Evolutionary conservation across 129 eudicot species (phyloP), one percentile per base, ranked within the genome.

Genomic region (Glebionis coronaria): DNA sequence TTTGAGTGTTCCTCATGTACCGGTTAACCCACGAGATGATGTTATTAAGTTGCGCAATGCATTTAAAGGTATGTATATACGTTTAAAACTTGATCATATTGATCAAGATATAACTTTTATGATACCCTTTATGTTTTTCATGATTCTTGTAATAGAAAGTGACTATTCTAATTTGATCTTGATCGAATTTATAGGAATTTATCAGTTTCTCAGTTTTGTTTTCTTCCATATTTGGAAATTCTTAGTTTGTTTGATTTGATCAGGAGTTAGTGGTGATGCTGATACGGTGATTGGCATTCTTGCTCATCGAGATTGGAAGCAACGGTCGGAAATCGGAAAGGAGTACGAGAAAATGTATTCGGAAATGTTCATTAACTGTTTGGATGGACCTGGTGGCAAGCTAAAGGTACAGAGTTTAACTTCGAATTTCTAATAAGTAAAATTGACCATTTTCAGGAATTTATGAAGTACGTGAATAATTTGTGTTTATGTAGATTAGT

Each of bases 261-360:
- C 73, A 82, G 87, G 87, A 75, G 51, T 78, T 12, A 83, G 87
- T 12, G 74, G 83, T 54, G 87, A 82, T 42, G 66, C 69, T 31
- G 81, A 75, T 13, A 73, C 78, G 16, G 81, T 82, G 20, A 56
- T 82, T 25, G 63, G 55, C 9, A 78, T 82, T 78, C 78, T 82
- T 61, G 87, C 87, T 14, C 83, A 78, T 57, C 76, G 87, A 56
- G 83, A 82, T 46, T 67, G 79, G 2, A 67, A 78, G 9, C 87
- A 82, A 53, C 75, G 87, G 56, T 46, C 76, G 23, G 54, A 60
- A 71, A 75, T 82, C 10, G 81, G 60, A 56, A 79, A 78, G 20
- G 87, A 78, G 44, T 82, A 71, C 73, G 76, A n/a, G 38, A 67
- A 55, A 44, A 74, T 82, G 83, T 82, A 82, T 68, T 60, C 25